phyloP scores from a whole-genome alignment of 1,284 basidiomycete species.

The Coriolopsis trogii region DNA sequence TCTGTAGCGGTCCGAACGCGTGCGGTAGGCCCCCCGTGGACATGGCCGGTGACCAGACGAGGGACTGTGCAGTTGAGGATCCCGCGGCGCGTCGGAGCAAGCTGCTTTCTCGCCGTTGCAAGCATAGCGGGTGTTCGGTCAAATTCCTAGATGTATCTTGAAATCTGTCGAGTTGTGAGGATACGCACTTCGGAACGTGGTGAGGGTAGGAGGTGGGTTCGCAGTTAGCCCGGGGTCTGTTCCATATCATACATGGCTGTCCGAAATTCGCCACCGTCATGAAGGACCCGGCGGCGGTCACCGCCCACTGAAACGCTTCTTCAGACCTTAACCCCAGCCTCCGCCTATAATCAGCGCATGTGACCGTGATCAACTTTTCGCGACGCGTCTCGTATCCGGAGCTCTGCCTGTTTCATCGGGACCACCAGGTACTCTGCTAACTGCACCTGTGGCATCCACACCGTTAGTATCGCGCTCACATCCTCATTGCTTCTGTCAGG shows the following conservation, averaged over 20 bases:
- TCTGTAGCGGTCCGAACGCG: neutral
- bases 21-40: neutral
- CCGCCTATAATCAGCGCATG: slow-evolving; percentile 7
- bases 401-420: too few species aligned
- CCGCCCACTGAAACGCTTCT: slow-evolving; percentile 7
- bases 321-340: slow-evolving; percentile 12
- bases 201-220: neutral
- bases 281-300: neutral
- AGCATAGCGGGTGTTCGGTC: neutral
- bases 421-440: neutral
- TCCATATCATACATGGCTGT: neutral
- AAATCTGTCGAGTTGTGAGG: neutral
- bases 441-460: too few species aligned
- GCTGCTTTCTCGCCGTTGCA: neutral
- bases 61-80: neutral
- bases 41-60: neutral
- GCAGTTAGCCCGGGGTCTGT: neutral
- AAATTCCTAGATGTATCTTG: neutral
- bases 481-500: too few species aligned
- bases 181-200: too few species aligned
- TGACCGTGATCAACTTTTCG: slow-evolving; percentile 15
- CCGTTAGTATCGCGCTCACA: too few species aligned
- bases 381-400: slow-evolving; percentile 13
- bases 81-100: neutral
- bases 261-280: neutral